Evolutionary conservation across 345 rosid genomes (phyloP).

Genomic region (Eucalyptus fibrosa): DNA sequence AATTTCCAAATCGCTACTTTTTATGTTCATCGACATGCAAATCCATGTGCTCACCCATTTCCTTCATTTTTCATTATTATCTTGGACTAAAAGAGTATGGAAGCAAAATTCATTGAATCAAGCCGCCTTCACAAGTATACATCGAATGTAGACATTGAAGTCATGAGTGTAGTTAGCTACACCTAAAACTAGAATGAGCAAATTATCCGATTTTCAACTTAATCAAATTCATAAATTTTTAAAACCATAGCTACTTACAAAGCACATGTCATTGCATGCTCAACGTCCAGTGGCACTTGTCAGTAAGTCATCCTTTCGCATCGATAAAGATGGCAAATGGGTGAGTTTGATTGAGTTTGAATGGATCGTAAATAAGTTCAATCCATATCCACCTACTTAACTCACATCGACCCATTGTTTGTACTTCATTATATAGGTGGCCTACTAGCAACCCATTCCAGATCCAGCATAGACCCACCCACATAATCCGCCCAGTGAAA

Average conservation of each 20-base stretch:
- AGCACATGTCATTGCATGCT: not conserved
- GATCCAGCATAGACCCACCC: not conserved
- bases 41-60: not conserved
- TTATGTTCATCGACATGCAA: not conserved
- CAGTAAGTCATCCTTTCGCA: not conserved
- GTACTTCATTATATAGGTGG: not conserved
- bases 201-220: not conserved
- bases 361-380: not conserved
- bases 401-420: not conserved
- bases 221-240: no score
- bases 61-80: not conserved
- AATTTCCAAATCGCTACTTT: not conserved
- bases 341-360: not conserved
- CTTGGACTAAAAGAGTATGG: not conserved
- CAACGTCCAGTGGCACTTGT: rapidly evolving
- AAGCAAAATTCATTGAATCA: not conserved
- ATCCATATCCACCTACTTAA: not conserved
- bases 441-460: not conserved
- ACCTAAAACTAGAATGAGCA: no score
- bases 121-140: not conserved
- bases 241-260: not conserved
- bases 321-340: not conserved
- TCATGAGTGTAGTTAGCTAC: not conserved
- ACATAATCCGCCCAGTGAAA: not conserved
- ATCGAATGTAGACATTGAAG: not conserved